A percentile compares a stretch with the other conserved stretches of the same genome.
Evolutionary conservation across 2,329 filamentous ascomycete species (phyloP).

Genomic region (Bipolaris zeicola): DNA sequence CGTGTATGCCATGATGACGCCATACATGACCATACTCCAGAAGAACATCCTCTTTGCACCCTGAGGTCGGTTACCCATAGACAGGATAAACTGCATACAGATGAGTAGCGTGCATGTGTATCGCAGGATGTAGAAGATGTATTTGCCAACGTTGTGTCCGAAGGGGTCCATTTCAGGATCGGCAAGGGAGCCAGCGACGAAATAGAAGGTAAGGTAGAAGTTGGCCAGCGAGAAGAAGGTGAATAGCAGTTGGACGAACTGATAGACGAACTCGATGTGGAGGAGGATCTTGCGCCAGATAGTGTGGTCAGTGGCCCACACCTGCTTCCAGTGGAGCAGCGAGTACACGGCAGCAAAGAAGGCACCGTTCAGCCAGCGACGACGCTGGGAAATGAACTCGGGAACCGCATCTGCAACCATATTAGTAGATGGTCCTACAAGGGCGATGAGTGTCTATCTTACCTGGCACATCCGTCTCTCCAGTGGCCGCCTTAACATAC

Average conservation of each 20-base stretch:
- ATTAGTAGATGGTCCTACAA: constrained; percentile 7
- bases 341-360: constrained; percentile 99
- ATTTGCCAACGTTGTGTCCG: constrained; percentile 79
- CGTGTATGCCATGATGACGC: constrained; percentile 94
- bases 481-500: constrained; percentile 94
- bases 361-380: constrained; percentile 96
- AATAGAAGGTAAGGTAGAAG: constrained; percentile 99
- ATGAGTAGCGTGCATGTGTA: constrained; percentile 89
- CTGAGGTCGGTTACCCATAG: constrained; percentile 93
- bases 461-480: constrained; percentile 97
- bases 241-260: constrained; percentile 89
- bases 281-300: constrained; percentile 86
- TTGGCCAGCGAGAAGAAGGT: constrained; percentile 98
- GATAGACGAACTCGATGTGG: constrained; percentile 94
- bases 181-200: constrained; percentile 87
- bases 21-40: constrained; percentile 85
- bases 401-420: constrained; percentile 74
- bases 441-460: constrained; percentile 47
- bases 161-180: constrained; percentile 86
- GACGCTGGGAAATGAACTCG: constrained; percentile 95
- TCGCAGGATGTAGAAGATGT: constrained; percentile 84
- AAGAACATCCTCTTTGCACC: constrained; percentile 92
- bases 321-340: constrained; percentile 89
- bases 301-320: constrained; percentile 92
- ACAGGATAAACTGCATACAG: constrained; percentile 93